Evolutionary conservation across 805 yeast species (phyloP).

Genomic region (Candida maris): DNA sequence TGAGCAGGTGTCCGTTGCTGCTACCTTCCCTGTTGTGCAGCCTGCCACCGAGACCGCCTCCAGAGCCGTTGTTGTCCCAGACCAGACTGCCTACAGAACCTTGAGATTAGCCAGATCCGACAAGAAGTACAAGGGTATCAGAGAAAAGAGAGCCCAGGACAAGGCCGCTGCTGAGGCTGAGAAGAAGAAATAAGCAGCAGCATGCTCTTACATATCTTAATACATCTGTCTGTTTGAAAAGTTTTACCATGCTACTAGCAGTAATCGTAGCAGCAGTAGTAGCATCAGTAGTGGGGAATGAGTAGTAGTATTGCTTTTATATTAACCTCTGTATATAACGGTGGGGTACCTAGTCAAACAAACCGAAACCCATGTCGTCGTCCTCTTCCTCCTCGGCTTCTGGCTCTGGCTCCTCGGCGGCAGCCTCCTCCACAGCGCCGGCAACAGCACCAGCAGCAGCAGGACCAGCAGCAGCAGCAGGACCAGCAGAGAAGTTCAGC

Average conservation of each 20-base stretch:
- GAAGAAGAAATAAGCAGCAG: constrained; percentile 79
- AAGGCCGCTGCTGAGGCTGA: constrained; percentile 99
- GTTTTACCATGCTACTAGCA: no score
- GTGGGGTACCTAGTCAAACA: constrained; percentile 61
- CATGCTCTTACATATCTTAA: constrained; percentile 1
- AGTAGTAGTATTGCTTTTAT: background rate
- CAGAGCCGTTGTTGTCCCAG: constrained; percentile 82
- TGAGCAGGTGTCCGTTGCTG: constrained; percentile 73
- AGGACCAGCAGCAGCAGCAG: constrained; percentile 50
- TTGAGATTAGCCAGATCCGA: constrained; percentile 94
- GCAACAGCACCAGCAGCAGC: constrained; percentile 45
- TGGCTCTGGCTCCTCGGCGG: constrained; percentile 56
- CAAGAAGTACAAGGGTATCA: constrained; percentile 90
- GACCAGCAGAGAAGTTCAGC: constrained; percentile 50
- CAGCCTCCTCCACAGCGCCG: constrained; percentile 44
- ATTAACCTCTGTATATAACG: background rate
- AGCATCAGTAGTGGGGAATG: no score
- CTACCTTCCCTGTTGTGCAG: constrained; percentile 91
- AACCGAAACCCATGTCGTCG: constrained; percentile 89
- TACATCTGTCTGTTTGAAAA: background rate
- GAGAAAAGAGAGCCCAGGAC: constrained; percentile 96
- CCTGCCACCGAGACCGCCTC: constrained; percentile 67
- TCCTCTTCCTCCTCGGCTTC: constrained; percentile 66
- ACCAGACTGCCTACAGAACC: constrained; percentile 81
- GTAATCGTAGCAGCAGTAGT: no score